Percentiles rank a stretch among this genome's conserved stretches.
These are phyloP conservation scores for Amylocarpus encephaloides DNA, from an alignment of 2,329 filamentous ascomycete genomes.

Conservation along the genomic window DNA sequence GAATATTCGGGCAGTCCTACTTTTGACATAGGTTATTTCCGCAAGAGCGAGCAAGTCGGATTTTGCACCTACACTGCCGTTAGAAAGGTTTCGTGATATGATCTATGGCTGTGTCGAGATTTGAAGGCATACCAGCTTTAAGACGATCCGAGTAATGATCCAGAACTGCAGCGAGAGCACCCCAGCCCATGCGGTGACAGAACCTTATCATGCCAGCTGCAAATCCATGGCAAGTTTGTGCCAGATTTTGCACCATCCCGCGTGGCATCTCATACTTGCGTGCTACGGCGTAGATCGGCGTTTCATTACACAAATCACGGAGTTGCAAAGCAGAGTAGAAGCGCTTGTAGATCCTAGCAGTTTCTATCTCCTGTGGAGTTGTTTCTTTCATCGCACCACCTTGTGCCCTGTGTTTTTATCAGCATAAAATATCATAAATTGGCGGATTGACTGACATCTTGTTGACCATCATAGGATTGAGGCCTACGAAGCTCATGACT, in stretches of 20 bases:
- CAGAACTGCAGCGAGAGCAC: conserved; percentile 62
- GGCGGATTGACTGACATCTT: conserved; percentile 37
- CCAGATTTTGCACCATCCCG: conserved; percentile 64
- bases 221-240: conserved; percentile 71
- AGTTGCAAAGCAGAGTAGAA: conserved; percentile 73
- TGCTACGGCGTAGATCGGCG: conserved; percentile 63
- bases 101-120: no score
- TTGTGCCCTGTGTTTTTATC: conserved; percentile 48
- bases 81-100: background rate
- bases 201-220: conserved; percentile 76
- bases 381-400: conserved; percentile 59
- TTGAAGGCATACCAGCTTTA: conserved; percentile 41
- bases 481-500: conserved; percentile 60
- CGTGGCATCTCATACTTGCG: conserved; percentile 64
- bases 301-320: conserved; percentile 72
- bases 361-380: conserved; percentile 53
- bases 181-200: conserved; percentile 71
- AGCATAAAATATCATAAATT: conserved; percentile 1
- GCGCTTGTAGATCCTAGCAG: conserved; percentile 59
- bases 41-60: conserved; percentile 65
- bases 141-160: conserved; percentile 72
- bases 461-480: conserved; percentile 62
- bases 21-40: conserved; percentile 70
- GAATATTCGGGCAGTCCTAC: conserved; percentile 65
- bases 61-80: background rate